These are phyloP conservation scores for Fusarium sp. DNA, from an alignment of 2,329 filamentous ascomycete genomes.

Conservation along the genomic window DNA sequence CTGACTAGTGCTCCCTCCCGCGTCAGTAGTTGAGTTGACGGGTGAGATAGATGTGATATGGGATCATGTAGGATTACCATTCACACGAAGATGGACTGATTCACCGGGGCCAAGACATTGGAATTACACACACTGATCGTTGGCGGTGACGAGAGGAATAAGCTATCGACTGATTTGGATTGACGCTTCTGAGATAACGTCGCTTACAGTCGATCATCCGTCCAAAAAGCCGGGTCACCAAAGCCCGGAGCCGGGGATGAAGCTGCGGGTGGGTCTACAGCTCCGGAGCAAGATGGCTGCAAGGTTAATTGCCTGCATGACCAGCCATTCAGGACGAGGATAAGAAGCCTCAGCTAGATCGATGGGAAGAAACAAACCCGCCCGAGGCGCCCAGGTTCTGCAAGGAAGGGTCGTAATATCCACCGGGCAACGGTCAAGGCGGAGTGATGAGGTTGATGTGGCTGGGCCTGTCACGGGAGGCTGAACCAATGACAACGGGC, in stretches of 20 bases:
- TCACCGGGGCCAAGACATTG: neutral
- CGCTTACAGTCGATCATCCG: slow-evolving; percentile 19
- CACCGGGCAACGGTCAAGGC: slow-evolving; percentile 20
- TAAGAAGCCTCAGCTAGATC: slow-evolving; percentile 8
- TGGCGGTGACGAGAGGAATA: slow-evolving; percentile 1
- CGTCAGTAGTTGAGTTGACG: neutral
- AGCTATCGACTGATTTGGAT: slow-evolving; percentile 3
- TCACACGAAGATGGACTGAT: neutral
- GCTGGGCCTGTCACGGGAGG: slow-evolving; percentile 4
- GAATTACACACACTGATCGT: neutral
- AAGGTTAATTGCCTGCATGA: slow-evolving; percentile 25
- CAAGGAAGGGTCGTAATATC: slow-evolving; percentile 10
- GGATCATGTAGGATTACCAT: slow-evolving; percentile 13
- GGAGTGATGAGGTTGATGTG: slow-evolving; percentile 13
- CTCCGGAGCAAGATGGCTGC: slow-evolving; percentile 9
- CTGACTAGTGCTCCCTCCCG: slow-evolving; percentile 37
- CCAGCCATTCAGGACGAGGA: slow-evolving; percentile 6
- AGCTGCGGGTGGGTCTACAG: neutral
- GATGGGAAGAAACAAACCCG: slow-evolving; percentile 1
- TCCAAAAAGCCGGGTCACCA: slow-evolving; percentile 16
- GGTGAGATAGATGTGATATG: neutral
- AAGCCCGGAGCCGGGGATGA: neutral
- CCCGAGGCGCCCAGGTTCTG: neutral
- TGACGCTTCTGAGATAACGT: slow-evolving; percentile 2
- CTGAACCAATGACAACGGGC: slow-evolving; percentile 24